phyloP scores from a whole-genome alignment of 768 basidiomycete genomes.

The Rubroboletus satanas region DNA sequence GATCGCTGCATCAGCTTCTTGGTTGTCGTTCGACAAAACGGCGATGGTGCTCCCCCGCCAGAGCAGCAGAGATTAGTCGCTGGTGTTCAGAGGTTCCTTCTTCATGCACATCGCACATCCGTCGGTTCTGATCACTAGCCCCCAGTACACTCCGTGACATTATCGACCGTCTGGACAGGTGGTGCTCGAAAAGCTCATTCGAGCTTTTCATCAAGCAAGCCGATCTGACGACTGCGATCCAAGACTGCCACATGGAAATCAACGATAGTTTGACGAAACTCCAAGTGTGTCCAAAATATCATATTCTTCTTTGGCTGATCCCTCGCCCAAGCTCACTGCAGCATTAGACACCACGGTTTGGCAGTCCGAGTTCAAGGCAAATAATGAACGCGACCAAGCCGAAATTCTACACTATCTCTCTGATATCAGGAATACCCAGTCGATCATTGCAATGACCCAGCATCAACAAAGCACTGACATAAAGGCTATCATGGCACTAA shows the following conservation, averaged over 20 bases:
- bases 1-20: constrained; percentile 46
- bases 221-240: constrained; percentile 43
- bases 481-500: constrained; percentile 42
- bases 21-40: constrained; percentile 35
- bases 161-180: constrained; percentile 39
- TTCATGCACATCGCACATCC: background rate
- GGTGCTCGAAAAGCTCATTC: constrained; percentile 38
- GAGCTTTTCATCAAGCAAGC: constrained; percentile 45
- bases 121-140: constrained; percentile 3
- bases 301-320: constrained; percentile 6
- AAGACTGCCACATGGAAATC: constrained; percentile 42
- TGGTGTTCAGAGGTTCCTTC: constrained; percentile 31
- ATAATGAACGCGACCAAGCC: constrained; percentile 39
- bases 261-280: constrained; percentile 46
- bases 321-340: constrained; percentile 37
- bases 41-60: constrained; percentile 25
- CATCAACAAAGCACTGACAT: constrained; percentile 35
- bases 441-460: constrained; percentile 32
- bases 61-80: constrained; percentile 32
- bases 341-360: constrained; percentile 45
- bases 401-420: constrained; percentile 43
- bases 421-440: constrained; percentile 41
- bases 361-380: constrained; percentile 42
- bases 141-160: constrained; percentile 35
- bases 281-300: constrained; percentile 33